phyloP scores from a whole-genome alignment of 2,329 filamentous ascomycete genomes.

The Monosporascus sp. region DNA sequence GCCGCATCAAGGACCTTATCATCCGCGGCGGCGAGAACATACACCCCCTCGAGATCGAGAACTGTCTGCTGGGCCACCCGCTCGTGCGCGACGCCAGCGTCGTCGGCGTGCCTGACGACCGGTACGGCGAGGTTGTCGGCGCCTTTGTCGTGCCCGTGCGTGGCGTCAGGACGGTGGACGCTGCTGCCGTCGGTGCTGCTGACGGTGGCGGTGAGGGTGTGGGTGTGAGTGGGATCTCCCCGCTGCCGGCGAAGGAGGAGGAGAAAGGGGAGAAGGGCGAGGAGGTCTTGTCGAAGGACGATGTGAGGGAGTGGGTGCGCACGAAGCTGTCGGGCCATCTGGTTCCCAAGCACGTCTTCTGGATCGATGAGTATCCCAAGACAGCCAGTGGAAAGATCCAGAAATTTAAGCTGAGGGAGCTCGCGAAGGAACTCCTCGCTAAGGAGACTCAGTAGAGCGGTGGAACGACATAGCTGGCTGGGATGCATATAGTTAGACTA shows the following conservation, averaged over 20 bases:
- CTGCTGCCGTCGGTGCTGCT: constrained; percentile 14
- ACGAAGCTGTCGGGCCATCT: constrained; percentile 66
- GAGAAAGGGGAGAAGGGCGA: constrained; percentile 9
- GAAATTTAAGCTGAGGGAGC: constrained; percentile 78
- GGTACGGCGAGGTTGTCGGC: constrained; percentile 80
- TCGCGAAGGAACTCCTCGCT: constrained; percentile 38
- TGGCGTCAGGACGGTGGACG: constrained; percentile 26
- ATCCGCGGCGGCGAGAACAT: constrained; percentile 96
- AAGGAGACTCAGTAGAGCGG: background rate
- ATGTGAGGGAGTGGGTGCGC: constrained; percentile 68
- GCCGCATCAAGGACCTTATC: constrained; percentile 90
- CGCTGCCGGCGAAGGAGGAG: constrained; percentile 2
- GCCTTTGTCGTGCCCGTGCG: constrained; percentile 66
- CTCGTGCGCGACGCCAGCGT: constrained; percentile 72
- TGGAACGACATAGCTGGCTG: no score
- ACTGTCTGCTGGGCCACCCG: constrained; percentile 71
- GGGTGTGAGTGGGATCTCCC: constrained; percentile 11
- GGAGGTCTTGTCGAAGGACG: constrained; percentile 45
- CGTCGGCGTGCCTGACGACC: constrained; percentile 75
- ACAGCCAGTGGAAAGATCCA: constrained; percentile 96
- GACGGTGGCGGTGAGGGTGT: constrained; percentile 16
- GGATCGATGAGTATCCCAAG: constrained; percentile 80
- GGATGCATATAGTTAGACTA: no score
- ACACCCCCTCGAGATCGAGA: constrained; percentile 88
- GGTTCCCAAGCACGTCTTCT: constrained; percentile 87